Evolutionary conservation across 2,329 filamentous ascomycete species (phyloP), one percentile per base, ranked within the genome.

Genomic region (Xylaria sp.): DNA sequence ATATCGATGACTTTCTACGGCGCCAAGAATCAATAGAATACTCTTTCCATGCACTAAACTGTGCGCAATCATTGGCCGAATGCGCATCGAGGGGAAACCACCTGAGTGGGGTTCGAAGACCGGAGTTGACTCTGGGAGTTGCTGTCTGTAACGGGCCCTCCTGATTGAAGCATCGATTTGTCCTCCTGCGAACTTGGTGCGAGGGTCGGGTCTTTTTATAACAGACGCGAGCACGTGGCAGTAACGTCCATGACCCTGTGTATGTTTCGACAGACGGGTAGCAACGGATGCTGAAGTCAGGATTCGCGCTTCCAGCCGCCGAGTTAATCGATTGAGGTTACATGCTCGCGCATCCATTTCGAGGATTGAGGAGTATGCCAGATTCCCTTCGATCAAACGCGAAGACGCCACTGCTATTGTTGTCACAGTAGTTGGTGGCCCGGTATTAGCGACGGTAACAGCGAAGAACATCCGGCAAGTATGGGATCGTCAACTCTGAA

Each of bases 71-170:
- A 55, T 46, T 55, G 60, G 49, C 25, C 41, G 20, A 18, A 9
- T 51, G 41, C 36, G 20, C 31, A 57, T 31, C 20, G 18, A 39
- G 23, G 41, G 5, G 20, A 33, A 46, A 8, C 13, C 15, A 12
- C 23, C 33, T 41, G 52, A 51, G 62, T 43, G 54, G 62, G 51
- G 51, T 49, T 49, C 28, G 20, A 13, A 28, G 39, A 51, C 41
- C 28, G 39, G 28, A 55, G 36, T 15, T 41, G 31, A 63, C n/a
- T 23, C 15, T 41, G 54, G 13, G n/a, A n/a, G n/a, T 20, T 20
- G 9, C 15, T 46, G 18, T 9, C 15, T 51, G n/a, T n/a, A n/a
- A 28, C 3, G 28, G 10, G 10, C n/a, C 20, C 33, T 28, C 25
- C 36, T 43, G 9, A 23, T 43, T 15, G 18, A 33, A 63, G 25